Evolutionary conservation across 2,329 filamentous ascomycete genomes (phyloP), one percentile per base, ranked within the genome.

Genomic region (Apiospora arundinis): DNA sequence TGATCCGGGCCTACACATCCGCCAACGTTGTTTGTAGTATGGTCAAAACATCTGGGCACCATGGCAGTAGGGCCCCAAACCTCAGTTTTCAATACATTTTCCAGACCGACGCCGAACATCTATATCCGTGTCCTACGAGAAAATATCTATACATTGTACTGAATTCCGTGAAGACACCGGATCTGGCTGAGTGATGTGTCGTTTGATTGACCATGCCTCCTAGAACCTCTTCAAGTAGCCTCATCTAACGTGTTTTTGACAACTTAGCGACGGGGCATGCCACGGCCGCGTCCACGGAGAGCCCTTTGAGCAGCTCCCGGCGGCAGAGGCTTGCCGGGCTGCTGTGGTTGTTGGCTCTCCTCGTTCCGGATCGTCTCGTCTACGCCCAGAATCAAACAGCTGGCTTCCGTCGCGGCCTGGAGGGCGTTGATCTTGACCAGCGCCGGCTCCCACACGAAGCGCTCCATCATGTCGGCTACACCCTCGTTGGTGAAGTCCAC

Each of bases 291-390:
- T 72, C 93, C 93, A 74, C 95, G 89, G 75, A 98, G 84, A 56
- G 95, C 95, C 79, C 95, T 88, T 86, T 98, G 95, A 14, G 95
- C 95, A 28, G 95, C 95, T 76, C 93, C 93, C 0, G 92, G 92
- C 5, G 93, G 93, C 75, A 95, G 85, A 25, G 90, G 89, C 82
- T 93, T 88, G 70, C 90, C 89, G 0, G 95, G 95, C 11, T 91
- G 94, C 82, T 97, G 93, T 32, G 95, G 93, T 82, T 91, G 87
- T 77, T 92, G 89, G 78, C 94, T 97, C 86, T 98, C 95, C 86
- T 99, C 94, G 84, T 99, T 99, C 84, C 92, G 95, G 84, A 99
- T 98, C 45, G 96, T 99, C 90, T 99, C 96, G 80, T 99, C 96
- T 71, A 99, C 96, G 77, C 94, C 93, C 78, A 99, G 85, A 76